A percentile compares a stretch with the other conserved stretches of the same genome.
Evolutionary conservation across 2,329 filamentous ascomycete genomes (phyloP).

Genomic region (Epichloe festucae): DNA sequence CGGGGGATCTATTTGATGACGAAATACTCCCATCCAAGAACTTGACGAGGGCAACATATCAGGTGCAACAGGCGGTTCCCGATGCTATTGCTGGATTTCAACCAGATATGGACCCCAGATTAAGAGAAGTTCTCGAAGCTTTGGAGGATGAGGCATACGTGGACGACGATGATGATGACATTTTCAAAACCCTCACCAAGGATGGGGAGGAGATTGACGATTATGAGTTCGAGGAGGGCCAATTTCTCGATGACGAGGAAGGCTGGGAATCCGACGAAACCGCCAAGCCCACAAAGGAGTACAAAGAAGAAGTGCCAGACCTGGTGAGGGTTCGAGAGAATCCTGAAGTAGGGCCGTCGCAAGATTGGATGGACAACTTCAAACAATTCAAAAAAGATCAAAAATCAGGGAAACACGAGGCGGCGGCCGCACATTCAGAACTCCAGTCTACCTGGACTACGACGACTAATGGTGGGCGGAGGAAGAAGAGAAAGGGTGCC

Average conservation of each 20-base stretch:
- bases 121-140: slow-evolving; percentile 85
- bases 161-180: slow-evolving; percentile 72
- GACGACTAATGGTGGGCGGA: slow-evolving; percentile 65
- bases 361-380: slow-evolving; percentile 86
- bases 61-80: slow-evolving; percentile 84
- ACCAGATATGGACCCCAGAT: slow-evolving; percentile 90
- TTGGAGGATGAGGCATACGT: slow-evolving; percentile 94
- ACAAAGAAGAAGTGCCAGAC: slow-evolving; percentile 35
- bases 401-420: slow-evolving; percentile 28
- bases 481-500: slow-evolving; percentile 92
- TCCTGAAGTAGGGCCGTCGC: slow-evolving; percentile 50
- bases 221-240: slow-evolving; percentile 63
- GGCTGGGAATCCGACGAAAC: slow-evolving; percentile 96
- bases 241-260: slow-evolving; percentile 51
- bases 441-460: slow-evolving; percentile 60
- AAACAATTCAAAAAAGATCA: slow-evolving; percentile 85
- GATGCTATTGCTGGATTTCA: slow-evolving; percentile 89
- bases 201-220: slow-evolving; percentile 63
- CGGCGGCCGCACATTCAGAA: slow-evolving; percentile 42
- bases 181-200: slow-evolving; percentile 63
- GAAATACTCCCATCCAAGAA: slow-evolving; percentile 72
- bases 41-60: slow-evolving; percentile 64
- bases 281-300: slow-evolving; percentile 57
- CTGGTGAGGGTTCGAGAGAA: slow-evolving; percentile 34
- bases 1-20: slow-evolving; percentile 51